Base-by-base conservation (phyloP, 2,329 filamentous ascomycete species). In the Cryphonectria parasitica region DNA sequence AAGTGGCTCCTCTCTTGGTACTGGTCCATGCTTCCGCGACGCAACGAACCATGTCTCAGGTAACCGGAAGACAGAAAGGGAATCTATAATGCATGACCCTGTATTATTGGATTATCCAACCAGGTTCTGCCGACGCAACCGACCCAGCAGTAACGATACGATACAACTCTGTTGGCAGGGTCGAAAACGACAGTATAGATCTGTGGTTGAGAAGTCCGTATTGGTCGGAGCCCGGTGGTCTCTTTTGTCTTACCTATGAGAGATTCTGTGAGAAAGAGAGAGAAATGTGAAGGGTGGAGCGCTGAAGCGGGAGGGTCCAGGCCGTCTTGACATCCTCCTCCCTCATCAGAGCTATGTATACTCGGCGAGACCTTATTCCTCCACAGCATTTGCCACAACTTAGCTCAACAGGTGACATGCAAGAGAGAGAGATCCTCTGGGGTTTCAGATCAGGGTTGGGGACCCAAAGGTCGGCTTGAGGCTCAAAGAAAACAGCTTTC, bases 41-140 rank as follows among this genome's bases (percentile, higher is more conserved):
- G 64, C 49, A n/a, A 66, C 64, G 39, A 13, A 34, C 52, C 19
- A 22, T 41, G 64, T 66, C 64, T 66, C 64, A 66, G 56, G 52
- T 66, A 34, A 10, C 28, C 15, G n/a, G 63, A 7, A 45, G 39
- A 43, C 49, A 17, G 19, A 34, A 54, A 52, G n/a, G 10, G 22
- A 39, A 39, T 39, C 36, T 39, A 39, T 39, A 39, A 39, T 39
- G 36, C 36, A 6, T 39, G 36, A 39, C 36, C 36, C 36, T 39
- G 36, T 6, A 39, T 6, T 36, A 43, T 10, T 39, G 36, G 36
- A 39, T 6, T 36, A 43, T 10, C 19, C n/a, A 28, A 52, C 62
- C 64, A 34, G 45, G 45, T 63, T 36, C 45, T 28, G 4, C 54
- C 54, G 54, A 28, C 54, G 25, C 54, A 17, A 13, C 54, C 45